Base-by-base conservation (phyloP, 2,329 filamentous ascomycete species). In the Dactylonectria estremocensis region DNA sequence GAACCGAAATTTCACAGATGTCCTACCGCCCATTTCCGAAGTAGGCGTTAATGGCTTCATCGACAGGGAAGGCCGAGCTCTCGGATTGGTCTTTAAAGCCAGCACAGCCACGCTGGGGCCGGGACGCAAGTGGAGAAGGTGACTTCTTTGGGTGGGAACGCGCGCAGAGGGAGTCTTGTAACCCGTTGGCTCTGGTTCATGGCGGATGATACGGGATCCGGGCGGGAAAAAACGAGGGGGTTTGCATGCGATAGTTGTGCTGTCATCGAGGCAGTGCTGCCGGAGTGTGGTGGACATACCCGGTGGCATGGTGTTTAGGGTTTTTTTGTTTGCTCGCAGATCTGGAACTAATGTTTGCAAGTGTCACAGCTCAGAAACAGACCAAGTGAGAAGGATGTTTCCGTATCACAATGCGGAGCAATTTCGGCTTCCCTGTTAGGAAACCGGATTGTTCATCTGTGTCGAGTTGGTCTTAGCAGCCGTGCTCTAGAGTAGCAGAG, bases 231-330 rank as follows among this genome's bases (percentile, higher is more conserved):
- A 56, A 63, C 5, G 50, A 50, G 53, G 52, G 60, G 52, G 31
- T 63, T 45, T 14, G 53, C 24, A 20, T 43, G 60, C 45, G 33
- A 22, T 57, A 33, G 20, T 46, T 54, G 18, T 18, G 40, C 10
- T 56, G 57, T 56, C 45, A 56, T 49, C 43, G 60, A 48, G 60
- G 60, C 60, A 49, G 60, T 63, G 60, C 60, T 43, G 52, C 31
- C 53, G 53, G 53, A 55, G 52, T 61, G 57, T 63, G 52, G 40
- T 63, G 60, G 43, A 50, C 35, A 45, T 63, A 49, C 53, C n/a
- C n/a, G 43, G 53, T 57, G 4, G 45, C 46, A 49, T 20, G 53
- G 31, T 20, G 35, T 43, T 43, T 52, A 13, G 45, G 16, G 33
- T 37, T 33, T 40, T 18, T 40, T 28, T 43, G 59, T 31, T 62